These are phyloP conservation scores for Raphanus sativus DNA, from an alignment of 345 rosid genomes.

Conservation along the genomic window DNA sequence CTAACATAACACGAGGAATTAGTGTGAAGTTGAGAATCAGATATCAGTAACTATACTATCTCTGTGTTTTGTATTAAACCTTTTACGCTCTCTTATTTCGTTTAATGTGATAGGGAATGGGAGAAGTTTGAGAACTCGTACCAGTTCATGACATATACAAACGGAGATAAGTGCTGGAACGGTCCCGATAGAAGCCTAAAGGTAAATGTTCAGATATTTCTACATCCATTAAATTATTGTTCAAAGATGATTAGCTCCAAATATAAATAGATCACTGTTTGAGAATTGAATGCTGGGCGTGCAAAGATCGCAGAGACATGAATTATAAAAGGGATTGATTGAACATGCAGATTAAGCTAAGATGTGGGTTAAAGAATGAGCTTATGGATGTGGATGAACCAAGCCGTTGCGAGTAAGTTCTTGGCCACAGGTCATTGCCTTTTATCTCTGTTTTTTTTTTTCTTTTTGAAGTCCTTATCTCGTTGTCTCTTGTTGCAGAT, in stretches of 20 bases:
- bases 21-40: background rate
- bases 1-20: background rate
- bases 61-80: background rate
- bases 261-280: background rate
- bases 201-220: constrained; percentile 42
- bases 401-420: constrained; percentile 93
- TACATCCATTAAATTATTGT: background rate
- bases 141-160: constrained; percentile 65
- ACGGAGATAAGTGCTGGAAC: constrained; percentile 93
- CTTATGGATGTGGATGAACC: constrained; percentile 86
- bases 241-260: background rate
- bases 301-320: constrained; percentile 12
- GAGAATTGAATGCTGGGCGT: background rate
- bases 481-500: constrained; percentile 47
- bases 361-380: constrained; percentile 86
- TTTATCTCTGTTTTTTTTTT: background rate
- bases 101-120: constrained; percentile 59
- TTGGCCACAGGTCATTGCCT: no score
- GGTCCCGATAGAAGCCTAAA: constrained; percentile 92
- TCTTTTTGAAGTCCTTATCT: background rate
- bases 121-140: constrained; percentile 74
- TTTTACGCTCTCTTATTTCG: background rate
- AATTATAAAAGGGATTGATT: background rate
- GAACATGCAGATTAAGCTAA: constrained; percentile 64
- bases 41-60: background rate